These are phyloP conservation scores for Phialophora tarda DNA, from an alignment of 2,329 filamentous ascomycete species.

Conservation along the genomic window DNA sequence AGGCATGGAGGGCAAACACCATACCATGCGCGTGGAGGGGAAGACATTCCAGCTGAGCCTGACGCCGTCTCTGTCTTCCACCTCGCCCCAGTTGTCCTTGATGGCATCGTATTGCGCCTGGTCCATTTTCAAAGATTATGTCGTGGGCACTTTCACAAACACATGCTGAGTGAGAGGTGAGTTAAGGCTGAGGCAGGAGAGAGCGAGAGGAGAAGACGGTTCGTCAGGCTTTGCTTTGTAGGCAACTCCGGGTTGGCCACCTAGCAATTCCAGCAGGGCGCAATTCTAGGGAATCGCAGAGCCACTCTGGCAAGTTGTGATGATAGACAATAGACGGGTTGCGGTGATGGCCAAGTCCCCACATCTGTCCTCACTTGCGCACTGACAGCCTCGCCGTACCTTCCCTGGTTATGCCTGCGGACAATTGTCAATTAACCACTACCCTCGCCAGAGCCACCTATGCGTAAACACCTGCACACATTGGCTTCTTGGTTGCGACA, in stretches of 20 bases:
- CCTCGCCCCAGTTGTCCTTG: constrained; percentile 95
- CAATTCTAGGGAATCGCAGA: constrained; percentile 5
- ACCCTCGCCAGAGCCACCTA: constrained; percentile 31
- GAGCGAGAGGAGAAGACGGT: background rate
- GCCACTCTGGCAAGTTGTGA: constrained; percentile 32
- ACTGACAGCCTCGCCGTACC: constrained; percentile 26
- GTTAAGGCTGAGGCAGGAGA: constrained; percentile 1
- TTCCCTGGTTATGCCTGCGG: constrained; percentile 28
- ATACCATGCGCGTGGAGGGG: constrained; percentile 93
- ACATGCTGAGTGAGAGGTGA: constrained; percentile 28
- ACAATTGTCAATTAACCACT: constrained; percentile 25
- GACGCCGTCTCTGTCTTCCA: constrained; percentile 95
- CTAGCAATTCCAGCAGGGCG: constrained; percentile 1
- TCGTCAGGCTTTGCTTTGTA: background rate
- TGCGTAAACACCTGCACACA: constrained; percentile 22
- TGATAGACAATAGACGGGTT: constrained; percentile 7
- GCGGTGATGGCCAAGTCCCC: constrained; percentile 22
- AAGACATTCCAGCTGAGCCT: constrained; percentile 99
- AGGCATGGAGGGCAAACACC: background rate
- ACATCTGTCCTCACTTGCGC: constrained; percentile 7
- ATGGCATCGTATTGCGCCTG: constrained; percentile 71
- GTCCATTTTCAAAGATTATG: constrained; percentile 67
- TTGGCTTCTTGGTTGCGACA: constrained; percentile 12
- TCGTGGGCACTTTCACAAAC: constrained; percentile 30
- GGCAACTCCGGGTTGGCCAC: constrained; percentile 5